phyloP scores from a whole-genome alignment of 1,284 basidiomycete species.

The Ceratobasidium sp. region DNA sequence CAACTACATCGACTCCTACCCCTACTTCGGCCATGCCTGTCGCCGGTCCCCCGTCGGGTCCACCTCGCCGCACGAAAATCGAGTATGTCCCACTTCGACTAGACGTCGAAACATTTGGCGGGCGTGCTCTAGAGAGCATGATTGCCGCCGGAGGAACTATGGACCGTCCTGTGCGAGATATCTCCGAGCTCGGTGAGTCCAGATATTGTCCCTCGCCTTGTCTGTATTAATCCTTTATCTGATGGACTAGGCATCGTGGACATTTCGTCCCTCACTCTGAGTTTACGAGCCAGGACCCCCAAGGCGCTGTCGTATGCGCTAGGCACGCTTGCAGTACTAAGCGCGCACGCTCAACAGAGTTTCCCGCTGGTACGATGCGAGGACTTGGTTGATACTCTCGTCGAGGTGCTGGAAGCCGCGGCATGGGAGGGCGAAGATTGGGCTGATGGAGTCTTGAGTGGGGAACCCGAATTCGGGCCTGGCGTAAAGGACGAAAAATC shows the following conservation, averaged over 20 bases:
- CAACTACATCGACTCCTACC: constrained; percentile 20
- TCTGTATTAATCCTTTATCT: constrained; percentile 38
- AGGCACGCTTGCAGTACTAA: constrained; percentile 88
- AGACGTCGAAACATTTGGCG: constrained; percentile 84
- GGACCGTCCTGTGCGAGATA: constrained; percentile 71
- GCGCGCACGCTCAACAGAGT: constrained; percentile 75
- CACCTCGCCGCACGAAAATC: constrained; percentile 80
- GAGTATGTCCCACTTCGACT: constrained; percentile 90
- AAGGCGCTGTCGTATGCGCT: constrained; percentile 91
- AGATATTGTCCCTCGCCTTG: not conserved
- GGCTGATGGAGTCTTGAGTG: constrained; percentile 55
- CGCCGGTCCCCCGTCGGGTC: constrained; percentile 7
- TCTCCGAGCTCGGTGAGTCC: constrained; percentile 76
- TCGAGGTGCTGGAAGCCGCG: constrained; percentile 89
- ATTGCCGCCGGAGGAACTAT: constrained; percentile 67
- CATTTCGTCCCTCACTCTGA: constrained; percentile 90
- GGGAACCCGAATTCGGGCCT: constrained; percentile 57
- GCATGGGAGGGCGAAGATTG: constrained; percentile 72
- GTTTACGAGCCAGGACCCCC: constrained; percentile 86
- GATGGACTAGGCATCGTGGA: constrained; percentile 75
- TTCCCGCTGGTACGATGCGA: constrained; percentile 83
- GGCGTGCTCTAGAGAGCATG: constrained; percentile 84
- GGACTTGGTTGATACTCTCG: constrained; percentile 88
- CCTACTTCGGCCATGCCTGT: constrained; percentile 5
- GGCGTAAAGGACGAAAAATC: constrained; percentile 5